phyloP scores from a whole-genome alignment of 768 basidiomycete genomes.

The Termitomyces sp. region DNA sequence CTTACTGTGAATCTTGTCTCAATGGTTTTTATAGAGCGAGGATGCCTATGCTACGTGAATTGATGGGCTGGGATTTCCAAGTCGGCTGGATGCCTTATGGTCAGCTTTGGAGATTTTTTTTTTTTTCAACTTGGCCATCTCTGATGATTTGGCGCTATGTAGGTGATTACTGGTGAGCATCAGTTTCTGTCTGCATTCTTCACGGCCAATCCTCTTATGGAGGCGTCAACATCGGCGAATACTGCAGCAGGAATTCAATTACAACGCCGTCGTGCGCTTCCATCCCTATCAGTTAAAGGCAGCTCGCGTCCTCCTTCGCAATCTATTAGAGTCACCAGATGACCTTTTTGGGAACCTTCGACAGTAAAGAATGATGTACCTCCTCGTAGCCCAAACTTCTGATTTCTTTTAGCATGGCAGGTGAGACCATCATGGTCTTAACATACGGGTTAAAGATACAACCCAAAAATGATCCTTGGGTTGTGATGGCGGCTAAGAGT shows the following conservation, averaged over 20 bases:
- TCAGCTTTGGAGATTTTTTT: not conserved
- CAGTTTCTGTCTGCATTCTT: not conserved
- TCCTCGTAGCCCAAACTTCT: not conserved
- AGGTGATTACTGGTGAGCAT: slow-evolving; percentile 13
- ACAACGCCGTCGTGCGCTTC: slow-evolving; percentile 18
- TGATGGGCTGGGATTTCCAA: slow-evolving; percentile 23
- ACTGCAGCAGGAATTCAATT: slow-evolving; percentile 24
- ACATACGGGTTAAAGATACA: slow-evolving; percentile 33
- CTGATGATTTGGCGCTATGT: not conserved
- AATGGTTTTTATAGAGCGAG: slow-evolving; percentile 3
- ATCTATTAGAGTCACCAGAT: slow-evolving; percentile 21
- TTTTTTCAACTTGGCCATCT: not conserved
- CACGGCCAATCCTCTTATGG: not conserved
- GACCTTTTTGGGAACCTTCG: slow-evolving; percentile 15
- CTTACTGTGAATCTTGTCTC: not conserved
- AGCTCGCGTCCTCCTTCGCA: slow-evolving; percentile 22
- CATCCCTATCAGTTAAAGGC: slow-evolving; percentile 22
- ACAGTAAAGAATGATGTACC: not conserved
- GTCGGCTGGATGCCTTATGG: slow-evolving; percentile 18
- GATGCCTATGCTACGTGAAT: slow-evolving; percentile 24
- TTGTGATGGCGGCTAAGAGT: slow-evolving; percentile 30
- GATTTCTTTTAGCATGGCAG: slow-evolving; percentile 12
- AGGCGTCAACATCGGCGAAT: slow-evolving; percentile 27
- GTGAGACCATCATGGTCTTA: slow-evolving; percentile 29
- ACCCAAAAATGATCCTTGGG: slow-evolving; percentile 32